Percentiles rank a stretch among this genome's conserved stretches.
These are phyloP conservation scores for Pholiota microspora DNA, from an alignment of 768 basidiomycete species.

Conservation along the genomic window DNA sequence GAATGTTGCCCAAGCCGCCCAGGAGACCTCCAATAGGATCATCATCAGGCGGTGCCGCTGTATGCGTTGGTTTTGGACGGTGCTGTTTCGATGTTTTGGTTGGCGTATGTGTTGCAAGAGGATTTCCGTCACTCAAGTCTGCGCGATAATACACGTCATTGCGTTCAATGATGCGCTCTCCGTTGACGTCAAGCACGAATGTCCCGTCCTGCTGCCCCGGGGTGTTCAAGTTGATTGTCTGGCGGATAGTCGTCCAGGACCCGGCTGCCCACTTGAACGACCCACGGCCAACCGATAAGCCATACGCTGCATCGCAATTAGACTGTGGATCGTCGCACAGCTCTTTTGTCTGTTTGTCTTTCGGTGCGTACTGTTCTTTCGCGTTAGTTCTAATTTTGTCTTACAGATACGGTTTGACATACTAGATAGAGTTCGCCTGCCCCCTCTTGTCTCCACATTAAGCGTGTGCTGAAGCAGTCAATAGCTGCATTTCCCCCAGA, in stretches of 20 bases:
- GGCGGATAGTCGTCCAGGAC: constrained; percentile 69
- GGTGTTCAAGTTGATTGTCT: constrained; percentile 71
- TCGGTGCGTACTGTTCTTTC: constrained; percentile 68
- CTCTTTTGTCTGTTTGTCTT: constrained; percentile 57
- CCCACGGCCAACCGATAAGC: constrained; percentile 74
- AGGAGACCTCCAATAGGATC: constrained; percentile 20
- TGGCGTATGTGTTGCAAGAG: constrained; percentile 5
- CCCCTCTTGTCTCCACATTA: constrained; percentile 79
- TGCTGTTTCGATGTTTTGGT: constrained; percentile 12
- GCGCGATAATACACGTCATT: constrained; percentile 64
- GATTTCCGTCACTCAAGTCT: constrained; percentile 13
- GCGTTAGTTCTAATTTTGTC: background rate
- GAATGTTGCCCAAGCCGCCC: constrained; percentile 17
- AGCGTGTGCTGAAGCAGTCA: constrained; percentile 77
- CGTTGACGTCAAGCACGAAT: constrained; percentile 67
- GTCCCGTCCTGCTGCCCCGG: constrained; percentile 68
- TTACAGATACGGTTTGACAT: constrained; percentile 20
- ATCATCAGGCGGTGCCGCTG: constrained; percentile 12
- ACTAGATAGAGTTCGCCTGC: constrained; percentile 77
- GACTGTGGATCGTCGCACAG: constrained; percentile 61
- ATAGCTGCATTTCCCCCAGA: constrained; percentile 73
- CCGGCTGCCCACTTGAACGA: constrained; percentile 62
- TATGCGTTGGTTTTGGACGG: constrained; percentile 3
- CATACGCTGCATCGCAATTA: constrained; percentile 64
- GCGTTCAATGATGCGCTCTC: constrained; percentile 47